Base-by-base conservation (phyloP, 225 moss, liverwort and hornwort genomes). In the Bryoerythrophyllum caledonicum region DNA sequence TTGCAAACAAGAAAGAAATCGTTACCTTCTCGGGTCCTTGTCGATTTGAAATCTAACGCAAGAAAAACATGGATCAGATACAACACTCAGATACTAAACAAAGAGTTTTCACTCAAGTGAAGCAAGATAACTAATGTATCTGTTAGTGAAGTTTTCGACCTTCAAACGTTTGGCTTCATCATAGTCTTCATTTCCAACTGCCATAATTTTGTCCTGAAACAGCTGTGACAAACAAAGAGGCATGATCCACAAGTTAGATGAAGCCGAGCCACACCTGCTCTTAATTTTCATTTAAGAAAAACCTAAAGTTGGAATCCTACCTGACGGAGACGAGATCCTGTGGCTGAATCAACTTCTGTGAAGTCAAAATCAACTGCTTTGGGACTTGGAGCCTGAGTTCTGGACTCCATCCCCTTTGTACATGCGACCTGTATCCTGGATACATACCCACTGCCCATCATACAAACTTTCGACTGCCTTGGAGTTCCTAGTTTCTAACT, bases 141-240 rank as follows among this genome's bases (percentile, higher is more conserved):
- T 5, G 6, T 19, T 49, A 52, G n/a, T 16, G 16, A 21, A 73
- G 21, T 11, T 32, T 73, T 43, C 10, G 74, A 94, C 96, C 91
- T 96, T 96, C 65, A 96, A 71, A 53, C 91, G 92, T 74, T 94
- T 96, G 58, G 96, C 96, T 71, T 96, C 96, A 63, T 96, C 96
- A 76, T 96, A 96, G 68, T 96, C 91, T 83, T 96, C 96, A 68
- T 91, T 91, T 78, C 75, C 81, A 79, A 96, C 92, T 75, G 96
- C 92, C 63, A 74, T 68, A 54, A 79, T 43, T 79, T 94, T 97
- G 66, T 97, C 94, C 70, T 97, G 91, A 75, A 87, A 94, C 69
- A 94, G 85, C 96, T 97, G 92, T 59, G 80, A 83, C 48, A 71
- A 77, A 21, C 26, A 54, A 63, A 67, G 4, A 23, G 27, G 34